Evolutionary conservation across 2,329 filamentous ascomycete species (phyloP), one percentile per base, ranked within the genome.

Genomic region (Fusarium odoratissimum): DNA sequence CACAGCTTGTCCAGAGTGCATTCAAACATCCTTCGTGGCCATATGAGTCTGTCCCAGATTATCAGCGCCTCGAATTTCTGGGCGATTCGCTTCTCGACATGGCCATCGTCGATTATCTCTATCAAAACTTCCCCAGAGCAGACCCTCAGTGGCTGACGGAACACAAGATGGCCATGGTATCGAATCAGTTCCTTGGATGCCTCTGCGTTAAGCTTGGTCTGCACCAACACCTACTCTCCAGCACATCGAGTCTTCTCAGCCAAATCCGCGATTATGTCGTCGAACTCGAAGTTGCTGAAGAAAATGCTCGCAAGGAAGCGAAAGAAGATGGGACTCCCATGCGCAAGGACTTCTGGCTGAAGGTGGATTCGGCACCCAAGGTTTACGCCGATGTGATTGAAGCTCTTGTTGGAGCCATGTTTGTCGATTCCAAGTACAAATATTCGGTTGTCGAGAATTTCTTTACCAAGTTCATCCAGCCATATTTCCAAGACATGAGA

Each of bases 91-190:
- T 98, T 4, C 90, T 97, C 3, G 95, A 98, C 79, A 93, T 95
- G 90, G 92, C 87, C 16, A 94, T 92, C 76, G 91, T 98, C 60
- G 92, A 95, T 75, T 91, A 93, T 75, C 86, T 99, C 8, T 98
- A 94, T 82, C 87, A 91, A 74, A 87, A 86, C 7, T 94, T 93
- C 75, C 94, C 95, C 0, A 85, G 89, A 57, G 93, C 92, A 64
- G 95, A 97, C 77, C 95, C 96, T 0, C 95, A 98, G 80, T 98
- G 95, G 95, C 86, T 99, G 66, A 98, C 96, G 0, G 96, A 98
- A 82, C 95, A 98, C 86, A 98, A 98, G 83, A 98, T 97, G 91
- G 94, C 95, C n/a, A 98, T 99, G 93, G 95, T 96, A 0, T 96
- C 94, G 59, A 99, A 99, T 83, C 95, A 95, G 68, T 99, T 98